phyloP scores from a whole-genome alignment of 345 rosid species.

The Noccaea caerulescens region DNA sequence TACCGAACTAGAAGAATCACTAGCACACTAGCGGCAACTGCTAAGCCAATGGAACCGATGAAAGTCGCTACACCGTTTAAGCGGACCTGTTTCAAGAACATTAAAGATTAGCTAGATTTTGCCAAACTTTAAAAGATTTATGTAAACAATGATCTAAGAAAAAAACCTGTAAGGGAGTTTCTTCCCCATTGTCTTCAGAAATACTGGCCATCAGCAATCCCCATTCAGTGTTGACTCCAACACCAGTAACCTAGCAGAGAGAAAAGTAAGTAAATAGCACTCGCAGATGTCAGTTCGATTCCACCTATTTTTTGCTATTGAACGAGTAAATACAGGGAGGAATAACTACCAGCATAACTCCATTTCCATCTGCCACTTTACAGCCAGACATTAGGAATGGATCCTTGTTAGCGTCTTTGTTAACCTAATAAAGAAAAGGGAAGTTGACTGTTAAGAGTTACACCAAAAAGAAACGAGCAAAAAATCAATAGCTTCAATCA shows the following conservation, averaged over 20 bases:
- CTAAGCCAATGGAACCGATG: constrained; percentile 85
- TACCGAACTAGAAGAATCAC: constrained; percentile 83
- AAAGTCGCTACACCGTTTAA: constrained; percentile 98
- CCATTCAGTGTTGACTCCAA: constrained; percentile 97
- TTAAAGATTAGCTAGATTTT: constrained; percentile 25
- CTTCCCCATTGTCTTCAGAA: constrained; percentile 97
- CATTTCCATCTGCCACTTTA: constrained; percentile 97
- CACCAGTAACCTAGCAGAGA: constrained; percentile 77
- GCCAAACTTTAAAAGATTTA: background rate
- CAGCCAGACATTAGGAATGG: constrained; percentile 99
- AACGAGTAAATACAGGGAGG: background rate
- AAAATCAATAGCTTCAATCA: constrained; percentile 3
- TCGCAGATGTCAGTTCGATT: background rate
- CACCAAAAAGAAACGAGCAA: background rate
- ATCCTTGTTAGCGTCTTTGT: constrained; percentile 69
- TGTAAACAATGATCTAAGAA: background rate
- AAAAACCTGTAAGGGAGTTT: constrained; percentile 95
- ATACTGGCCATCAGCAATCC: constrained; percentile 97
- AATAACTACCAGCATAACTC: constrained; percentile 78
- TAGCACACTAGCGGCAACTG: constrained; percentile 76
- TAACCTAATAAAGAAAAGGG: constrained; percentile 56
- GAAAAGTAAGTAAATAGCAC: constrained; percentile 1
- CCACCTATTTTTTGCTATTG: background rate
- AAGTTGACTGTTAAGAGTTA: background rate
- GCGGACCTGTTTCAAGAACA: constrained; percentile 63